Evolutionary conservation across 75 land plant species (phyloP).

Genomic region (Pinus tabuliformis): DNA sequence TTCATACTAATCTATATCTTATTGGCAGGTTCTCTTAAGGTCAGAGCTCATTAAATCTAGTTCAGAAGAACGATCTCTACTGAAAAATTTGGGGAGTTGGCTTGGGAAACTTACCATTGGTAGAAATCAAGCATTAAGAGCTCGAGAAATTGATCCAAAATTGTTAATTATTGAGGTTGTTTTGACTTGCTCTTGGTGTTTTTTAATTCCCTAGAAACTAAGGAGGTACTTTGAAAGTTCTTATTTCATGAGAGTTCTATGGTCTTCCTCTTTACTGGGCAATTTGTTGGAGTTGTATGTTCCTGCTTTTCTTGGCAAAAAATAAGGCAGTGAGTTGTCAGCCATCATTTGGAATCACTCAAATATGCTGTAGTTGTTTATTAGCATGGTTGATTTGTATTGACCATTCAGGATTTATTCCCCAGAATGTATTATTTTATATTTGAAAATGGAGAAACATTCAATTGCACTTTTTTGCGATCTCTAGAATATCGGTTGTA

Average conservation of each 20-base stretch:
- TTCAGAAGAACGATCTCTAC: slow-evolving; percentile 94
- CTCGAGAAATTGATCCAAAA: slow-evolving; percentile 94
- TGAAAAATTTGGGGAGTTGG: slow-evolving; percentile 99
- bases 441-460: not conserved
- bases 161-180: slow-evolving; percentile 79
- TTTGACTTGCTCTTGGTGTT: not conserved
- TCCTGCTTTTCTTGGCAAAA: slow-evolving; percentile 4
- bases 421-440: not conserved
- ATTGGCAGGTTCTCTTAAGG: slow-evolving; percentile 77
- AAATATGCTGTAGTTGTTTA: not conserved
- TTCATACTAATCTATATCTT: not conserved
- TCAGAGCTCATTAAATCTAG: slow-evolving; percentile 98
- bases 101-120: slow-evolving; percentile 98
- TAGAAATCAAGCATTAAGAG: slow-evolving; percentile 82
- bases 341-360: not conserved
- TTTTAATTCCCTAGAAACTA: not conserved
- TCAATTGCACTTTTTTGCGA: not conserved
- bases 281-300: not conserved
- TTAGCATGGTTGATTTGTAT: not conserved
- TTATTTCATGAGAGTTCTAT: not conserved
- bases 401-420: not conserved
- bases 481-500: not conserved
- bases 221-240: not conserved
- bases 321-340: not conserved
- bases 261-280: not conserved